A percentile compares a stretch with the other conserved stretches of the same genome.
Evolutionary conservation across 805 yeast species (phyloP).

Genomic region (Nematodospora valgi): DNA sequence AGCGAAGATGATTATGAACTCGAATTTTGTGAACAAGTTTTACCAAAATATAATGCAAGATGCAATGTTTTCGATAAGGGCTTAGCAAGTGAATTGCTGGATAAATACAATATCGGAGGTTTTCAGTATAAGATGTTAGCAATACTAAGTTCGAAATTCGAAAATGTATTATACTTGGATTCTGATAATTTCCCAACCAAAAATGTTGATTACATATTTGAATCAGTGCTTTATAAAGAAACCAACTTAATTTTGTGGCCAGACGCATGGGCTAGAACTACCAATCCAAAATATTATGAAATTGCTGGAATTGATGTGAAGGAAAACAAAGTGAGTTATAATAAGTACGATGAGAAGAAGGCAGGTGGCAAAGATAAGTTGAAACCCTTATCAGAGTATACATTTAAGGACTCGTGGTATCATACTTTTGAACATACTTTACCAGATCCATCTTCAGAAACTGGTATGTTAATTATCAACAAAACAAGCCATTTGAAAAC

Average conservation of each 20-base stretch:
- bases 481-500: conserved; percentile 59
- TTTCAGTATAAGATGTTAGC: conserved; percentile 56
- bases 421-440: conserved; percentile 64
- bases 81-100: conserved; percentile 13
- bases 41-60: conserved; percentile 43
- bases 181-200: conserved; percentile 48
- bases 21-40: conserved; percentile 40
- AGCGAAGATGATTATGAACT: conserved; percentile 42
- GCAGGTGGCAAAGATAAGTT: conserved; percentile 31
- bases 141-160: conserved; percentile 57
- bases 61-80: conserved; percentile 43
- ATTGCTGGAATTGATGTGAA: conserved; percentile 30
- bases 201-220: conserved; percentile 45
- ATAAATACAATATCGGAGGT: conserved; percentile 34
- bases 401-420: conserved; percentile 33
- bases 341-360: conserved; percentile 30
- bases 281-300: conserved; percentile 52
- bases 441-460: conserved; percentile 66
- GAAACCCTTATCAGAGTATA: conserved; percentile 21
- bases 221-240: conserved; percentile 43
- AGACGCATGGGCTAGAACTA: conserved; percentile 68
- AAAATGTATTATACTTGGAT: conserved; percentile 46
- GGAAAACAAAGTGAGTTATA: conserved; percentile 32
- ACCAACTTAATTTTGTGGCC: conserved; percentile 60
- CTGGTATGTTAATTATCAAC: conserved; percentile 65